phyloP scores from a whole-genome alignment of 1,284 basidiomycete genomes.

The Ustilago hordei region DNA sequence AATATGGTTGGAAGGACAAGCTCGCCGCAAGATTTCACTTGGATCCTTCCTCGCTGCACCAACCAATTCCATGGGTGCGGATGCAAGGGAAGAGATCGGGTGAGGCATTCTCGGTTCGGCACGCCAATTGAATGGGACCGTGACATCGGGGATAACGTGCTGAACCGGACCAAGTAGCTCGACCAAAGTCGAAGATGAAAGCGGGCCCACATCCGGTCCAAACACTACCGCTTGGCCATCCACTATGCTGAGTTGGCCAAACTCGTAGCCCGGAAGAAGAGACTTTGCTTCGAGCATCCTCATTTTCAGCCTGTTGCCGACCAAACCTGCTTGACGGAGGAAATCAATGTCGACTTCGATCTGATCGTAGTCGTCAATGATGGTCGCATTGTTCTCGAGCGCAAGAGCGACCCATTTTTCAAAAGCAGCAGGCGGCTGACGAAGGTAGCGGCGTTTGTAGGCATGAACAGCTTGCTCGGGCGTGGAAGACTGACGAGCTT shows the following conservation, averaged over 20 bases:
- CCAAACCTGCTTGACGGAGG: slow-evolving; percentile 22
- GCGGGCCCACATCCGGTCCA: slow-evolving; percentile 26
- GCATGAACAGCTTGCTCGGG: slow-evolving; percentile 18
- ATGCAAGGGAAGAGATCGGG: not conserved
- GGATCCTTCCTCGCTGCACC: slow-evolving; percentile 9
- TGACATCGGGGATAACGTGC: slow-evolving; percentile 29
- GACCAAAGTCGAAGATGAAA: slow-evolving; percentile 20
- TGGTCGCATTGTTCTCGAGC: slow-evolving; percentile 25
- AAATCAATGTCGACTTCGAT: slow-evolving; percentile 29
- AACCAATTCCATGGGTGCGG: not conserved
- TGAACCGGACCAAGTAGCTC: slow-evolving; percentile 28
- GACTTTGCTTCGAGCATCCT: slow-evolving; percentile 32
- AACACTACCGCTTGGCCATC: slow-evolving; percentile 18
- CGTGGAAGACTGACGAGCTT: slow-evolving; percentile 27
- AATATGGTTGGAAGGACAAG: slow-evolving; percentile 36
- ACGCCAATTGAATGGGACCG: slow-evolving; percentile 39
- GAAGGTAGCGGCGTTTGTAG: slow-evolving; percentile 29
- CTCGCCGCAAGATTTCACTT: slow-evolving; percentile 9
- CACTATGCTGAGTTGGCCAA: slow-evolving; percentile 30
- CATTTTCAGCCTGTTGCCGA: slow-evolving; percentile 26
- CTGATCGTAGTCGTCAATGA: slow-evolving; percentile 45
- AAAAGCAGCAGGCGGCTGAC: slow-evolving; percentile 26
- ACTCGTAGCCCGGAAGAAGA: slow-evolving; percentile 3
- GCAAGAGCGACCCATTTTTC: slow-evolving; percentile 30
- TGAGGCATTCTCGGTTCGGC: slow-evolving; percentile 32